Base-by-base conservation (phyloP, 805 yeast species). In the Ogataea minuta region DNA sequence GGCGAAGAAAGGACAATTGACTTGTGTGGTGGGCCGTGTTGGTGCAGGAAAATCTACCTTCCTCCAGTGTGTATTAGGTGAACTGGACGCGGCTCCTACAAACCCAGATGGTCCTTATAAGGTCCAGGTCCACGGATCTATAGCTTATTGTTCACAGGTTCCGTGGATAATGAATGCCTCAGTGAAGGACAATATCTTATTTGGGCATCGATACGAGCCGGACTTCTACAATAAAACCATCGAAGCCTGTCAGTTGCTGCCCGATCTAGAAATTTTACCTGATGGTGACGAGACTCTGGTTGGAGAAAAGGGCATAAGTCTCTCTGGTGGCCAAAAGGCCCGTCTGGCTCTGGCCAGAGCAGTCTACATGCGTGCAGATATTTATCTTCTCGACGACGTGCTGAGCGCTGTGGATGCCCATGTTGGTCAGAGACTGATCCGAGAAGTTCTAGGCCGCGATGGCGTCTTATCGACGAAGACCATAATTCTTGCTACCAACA, bases 131-230 rank as follows among this genome's bases (percentile, higher is more conserved):
- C 44, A 44, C n/a, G 80, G 81, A 4, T 54, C 70, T 2, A 54
- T 77, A 29, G 83, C 84, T 0, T 79, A 77, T 49, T 79, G 84
- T 56, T 68, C 84, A 1, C 86, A 80, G 55, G 71, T 84, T 27
- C 95, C 99, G 1, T 93, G 99, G 99, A 89, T 93, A 48, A 84
- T 89, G 84, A 93, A 93, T 59, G 98, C 95, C 24, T 72, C 95
- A 3, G 91, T 93, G 4, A 83, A 77, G 52, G 97, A 93, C 21
- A 93, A 93, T 57, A 86, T 93, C 56, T 62, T 89, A 37, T 93
- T 93, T 64, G 99, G 99, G 14, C 87, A 82, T 57, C 81, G 73
- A 52, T 86, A 68, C 58, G 97, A 93, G 54, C 75, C 83, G 9
- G 83, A 72, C 3, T 90, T 90, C 54, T 93, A 93, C 63, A 75